Conservation (phyloP, 2,329 filamentous ascomycete genomes). For the Monosporascus sp. region DNA sequence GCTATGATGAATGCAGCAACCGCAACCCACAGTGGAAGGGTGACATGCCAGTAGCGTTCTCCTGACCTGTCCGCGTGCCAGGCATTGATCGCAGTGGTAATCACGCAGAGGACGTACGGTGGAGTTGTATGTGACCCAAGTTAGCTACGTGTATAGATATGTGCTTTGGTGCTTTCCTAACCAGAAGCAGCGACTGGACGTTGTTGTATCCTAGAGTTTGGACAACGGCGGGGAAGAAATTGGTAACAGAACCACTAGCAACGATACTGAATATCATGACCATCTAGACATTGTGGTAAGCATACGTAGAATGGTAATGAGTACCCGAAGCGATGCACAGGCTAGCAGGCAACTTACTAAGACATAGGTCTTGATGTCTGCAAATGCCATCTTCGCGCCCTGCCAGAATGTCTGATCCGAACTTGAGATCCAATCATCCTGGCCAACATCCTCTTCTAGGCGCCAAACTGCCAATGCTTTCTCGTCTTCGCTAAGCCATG, state of each 20-base stretch:
- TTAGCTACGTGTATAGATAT: too few species aligned
- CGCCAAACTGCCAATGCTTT: slow-evolving; percentile 54
- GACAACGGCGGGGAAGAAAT: slow-evolving; percentile 69
- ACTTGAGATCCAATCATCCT: slow-evolving; percentile 56
- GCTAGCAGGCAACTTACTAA: slow-evolving; percentile 35
- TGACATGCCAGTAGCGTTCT: slow-evolving; percentile 66
- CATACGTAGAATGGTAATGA: not conserved
- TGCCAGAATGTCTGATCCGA: slow-evolving; percentile 50
- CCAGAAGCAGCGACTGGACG: slow-evolving; percentile 54
- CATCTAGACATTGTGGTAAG: slow-evolving; percentile 31
- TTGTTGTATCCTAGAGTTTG: slow-evolving; percentile 58
- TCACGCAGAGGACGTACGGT: slow-evolving; percentile 53
- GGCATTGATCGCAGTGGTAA: slow-evolving; percentile 60
- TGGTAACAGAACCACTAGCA: slow-evolving; percentile 54
- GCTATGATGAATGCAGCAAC: slow-evolving; percentile 63
- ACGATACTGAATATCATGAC: slow-evolving; percentile 54
- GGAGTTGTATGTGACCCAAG: not conserved
- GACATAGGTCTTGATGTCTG: slow-evolving; percentile 56
- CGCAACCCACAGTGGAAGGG: slow-evolving; percentile 55
- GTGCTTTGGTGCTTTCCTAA: too few species aligned
- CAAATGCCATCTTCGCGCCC: slow-evolving; percentile 50
- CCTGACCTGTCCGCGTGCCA: slow-evolving; percentile 67
- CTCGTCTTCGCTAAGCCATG: slow-evolving; percentile 53
- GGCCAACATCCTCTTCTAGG: slow-evolving; percentile 58
- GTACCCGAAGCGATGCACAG: not conserved